Base-by-base conservation (phyloP, 768 basidiomycete species). In the Pulveroboletus sp. region DNA sequence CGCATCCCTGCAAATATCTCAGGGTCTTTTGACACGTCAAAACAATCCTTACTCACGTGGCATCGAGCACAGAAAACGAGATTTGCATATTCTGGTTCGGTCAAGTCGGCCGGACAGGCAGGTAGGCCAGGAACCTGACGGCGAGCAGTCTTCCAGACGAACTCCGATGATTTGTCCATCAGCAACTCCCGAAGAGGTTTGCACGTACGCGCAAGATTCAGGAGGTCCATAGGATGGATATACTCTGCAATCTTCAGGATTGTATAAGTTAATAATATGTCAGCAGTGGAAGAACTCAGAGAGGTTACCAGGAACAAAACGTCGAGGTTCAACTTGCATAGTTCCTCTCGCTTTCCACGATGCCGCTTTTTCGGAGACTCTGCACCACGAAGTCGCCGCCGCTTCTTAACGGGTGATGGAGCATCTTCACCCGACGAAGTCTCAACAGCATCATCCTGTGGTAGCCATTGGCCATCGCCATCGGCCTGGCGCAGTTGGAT, bases 1-100 rank as follows among this genome's bases (percentile, higher is more conserved):
- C 58, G 20, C 58, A 59, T 0, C n/a, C 38, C 58, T 59, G 23
- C 10, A 12, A 3, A 45, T 11, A 6, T 21, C 1, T 50, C 10
- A 45, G 16, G 27, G 11, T 3, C 2, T 21, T 36, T 23, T 8
- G 3, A 17, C 37, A 0, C 1, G 10, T 6, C 2, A 10, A 12
- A 37, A 5, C n/a, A 21, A 12, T 19, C 17, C 12, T 21, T 29
- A 49, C 51, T 23, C 31, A 54, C 59, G 25, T 57, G 38, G 41
- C 52, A 79, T 11, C 47, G 50, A 13, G 52, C n/a, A 12, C 21
- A 36, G 31, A 61, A 79, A 10, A 65, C 68, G n/a, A 80, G 69
- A 49, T 67, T 69, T 9, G 72, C 69, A 49, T 74, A 79, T 45
- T 74, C 68, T 1, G 67, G 68, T 50, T 80, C 77, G 16, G 57